Evolutionary conservation across 768 basidiomycete species (phyloP).

Genomic region (Mycena leptocephala): DNA sequence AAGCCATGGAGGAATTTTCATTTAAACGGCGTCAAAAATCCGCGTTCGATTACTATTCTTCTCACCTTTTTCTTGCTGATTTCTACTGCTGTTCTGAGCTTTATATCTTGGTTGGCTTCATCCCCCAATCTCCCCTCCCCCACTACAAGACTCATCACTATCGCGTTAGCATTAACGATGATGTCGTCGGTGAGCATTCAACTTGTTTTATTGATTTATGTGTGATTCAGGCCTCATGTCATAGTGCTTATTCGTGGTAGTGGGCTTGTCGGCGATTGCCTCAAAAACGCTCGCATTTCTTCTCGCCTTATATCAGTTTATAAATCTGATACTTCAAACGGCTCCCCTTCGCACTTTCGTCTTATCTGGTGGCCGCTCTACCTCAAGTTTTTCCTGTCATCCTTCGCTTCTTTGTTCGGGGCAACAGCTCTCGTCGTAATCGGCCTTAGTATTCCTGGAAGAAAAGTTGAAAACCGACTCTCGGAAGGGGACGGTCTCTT

Average conservation of each 20-base stretch:
- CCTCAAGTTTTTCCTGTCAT: constrained; percentile 19
- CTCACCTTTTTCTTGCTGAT: neutral
- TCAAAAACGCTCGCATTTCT: constrained; percentile 19
- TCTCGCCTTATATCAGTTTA: constrained; percentile 23
- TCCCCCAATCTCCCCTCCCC: constrained; percentile 12
- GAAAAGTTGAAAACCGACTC: neutral
- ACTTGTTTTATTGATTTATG: neutral
- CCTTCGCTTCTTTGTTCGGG: constrained; percentile 10
- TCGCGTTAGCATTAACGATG: constrained; percentile 9
- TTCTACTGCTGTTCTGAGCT: constrained; percentile 12
- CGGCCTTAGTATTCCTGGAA: constrained; percentile 21
- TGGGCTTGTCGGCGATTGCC: neutral
- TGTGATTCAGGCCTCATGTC: neutral
- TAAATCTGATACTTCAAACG: constrained; percentile 24
- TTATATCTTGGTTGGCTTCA: constrained; percentile 23
- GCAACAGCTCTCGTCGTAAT: constrained; percentile 18
- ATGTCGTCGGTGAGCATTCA: constrained; percentile 8
- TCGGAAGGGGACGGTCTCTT: constrained; percentile 27
- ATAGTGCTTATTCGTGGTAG: neutral
- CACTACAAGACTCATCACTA: constrained; percentile 11
- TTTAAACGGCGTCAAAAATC: neutral
- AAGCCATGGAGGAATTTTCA: constrained; percentile 17
- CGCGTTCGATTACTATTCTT: constrained; percentile 10
- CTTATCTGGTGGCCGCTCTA: neutral
- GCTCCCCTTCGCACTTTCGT: constrained; percentile 31